Evolutionary conservation across 257 asterid species (phyloP).

Genomic region (Solanum chmielewskii): DNA sequence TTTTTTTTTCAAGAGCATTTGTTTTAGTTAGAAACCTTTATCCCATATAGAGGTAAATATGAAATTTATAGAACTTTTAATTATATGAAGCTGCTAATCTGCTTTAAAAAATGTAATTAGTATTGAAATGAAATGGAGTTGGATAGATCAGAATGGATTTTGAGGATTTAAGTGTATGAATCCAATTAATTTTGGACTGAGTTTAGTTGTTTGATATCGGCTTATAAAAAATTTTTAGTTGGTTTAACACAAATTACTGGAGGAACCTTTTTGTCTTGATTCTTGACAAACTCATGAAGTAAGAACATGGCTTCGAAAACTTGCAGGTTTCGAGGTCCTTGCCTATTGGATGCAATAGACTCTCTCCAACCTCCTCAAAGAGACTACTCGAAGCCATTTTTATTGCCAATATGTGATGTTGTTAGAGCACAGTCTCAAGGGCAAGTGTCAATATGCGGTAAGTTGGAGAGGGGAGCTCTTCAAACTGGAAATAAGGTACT

Average conservation of each 20-base stretch:
- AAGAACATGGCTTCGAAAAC: neutral
- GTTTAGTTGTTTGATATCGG: neutral
- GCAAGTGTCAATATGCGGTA: slow-evolving; percentile 68
- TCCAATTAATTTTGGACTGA: neutral
- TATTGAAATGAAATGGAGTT: neutral
- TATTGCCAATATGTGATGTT: slow-evolving; percentile 83
- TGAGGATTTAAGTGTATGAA: neutral
- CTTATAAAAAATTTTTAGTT: neutral
- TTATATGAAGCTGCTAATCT: neutral
- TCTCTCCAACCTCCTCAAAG: slow-evolving; percentile 76
- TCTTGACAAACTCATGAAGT: neutral
- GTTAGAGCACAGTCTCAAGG: slow-evolving; percentile 76
- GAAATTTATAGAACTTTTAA: neutral
- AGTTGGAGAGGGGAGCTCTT: slow-evolving; percentile 85
- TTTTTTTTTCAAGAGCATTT: neutral
- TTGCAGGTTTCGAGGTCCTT: slow-evolving; percentile 77
- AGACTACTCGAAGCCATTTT: slow-evolving; percentile 66
- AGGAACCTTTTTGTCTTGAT: neutral
- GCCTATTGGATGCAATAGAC: slow-evolving; percentile 81
- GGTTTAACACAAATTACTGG: neutral
- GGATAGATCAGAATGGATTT: neutral
- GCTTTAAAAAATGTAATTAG: neutral
- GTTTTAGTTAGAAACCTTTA: neutral
- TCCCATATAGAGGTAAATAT: neutral
- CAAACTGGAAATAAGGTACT: slow-evolving; percentile 70